These are phyloP conservation scores for Fistulifera solaris DNA, from an alignment of 108 stramenopile genomes.

Conservation along the genomic window DNA sequence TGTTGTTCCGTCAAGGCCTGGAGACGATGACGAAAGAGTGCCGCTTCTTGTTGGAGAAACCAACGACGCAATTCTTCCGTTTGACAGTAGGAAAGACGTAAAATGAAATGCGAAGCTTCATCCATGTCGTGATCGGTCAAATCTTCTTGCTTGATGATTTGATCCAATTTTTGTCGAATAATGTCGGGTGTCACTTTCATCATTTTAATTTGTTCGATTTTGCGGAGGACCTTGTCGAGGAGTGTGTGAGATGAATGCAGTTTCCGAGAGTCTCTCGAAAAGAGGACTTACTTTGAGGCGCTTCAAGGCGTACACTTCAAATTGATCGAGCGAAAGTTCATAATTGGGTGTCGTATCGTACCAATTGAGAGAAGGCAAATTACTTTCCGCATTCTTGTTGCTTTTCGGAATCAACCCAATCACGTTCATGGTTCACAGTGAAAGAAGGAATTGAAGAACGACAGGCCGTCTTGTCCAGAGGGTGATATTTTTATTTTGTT, in stretches of 20 bases:
- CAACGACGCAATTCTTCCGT: conserved; percentile 82
- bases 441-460: background rate
- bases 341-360: conserved; percentile 39
- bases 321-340: conserved; percentile 76
- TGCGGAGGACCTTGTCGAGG: conserved; percentile 70
- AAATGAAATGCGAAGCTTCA: conserved; percentile 90
- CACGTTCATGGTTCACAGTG: background rate
- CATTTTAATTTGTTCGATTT: conserved; percentile 86
- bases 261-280: too few relatives aligned
- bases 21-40: conserved; percentile 82
- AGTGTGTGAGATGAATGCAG: too few relatives aligned
- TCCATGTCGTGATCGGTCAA: conserved; percentile 45
- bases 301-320: conserved; percentile 80
- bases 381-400: background rate
- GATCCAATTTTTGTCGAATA: conserved; percentile 4
- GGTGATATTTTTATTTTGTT: too few relatives aligned
- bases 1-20: conserved; percentile 31
- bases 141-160: conserved; percentile 8
- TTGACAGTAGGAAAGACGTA: conserved; percentile 91
- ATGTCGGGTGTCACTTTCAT: conserved; percentile 23
- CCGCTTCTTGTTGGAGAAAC: conserved; percentile 81
- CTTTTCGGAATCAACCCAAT: background rate
- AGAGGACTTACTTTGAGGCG: conserved; percentile 61
- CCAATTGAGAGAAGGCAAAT: conserved; percentile 17
- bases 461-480: too few relatives aligned